Conservation (phyloP, 2,329 filamentous ascomycete genomes). For the Penicillium sp. region DNA sequence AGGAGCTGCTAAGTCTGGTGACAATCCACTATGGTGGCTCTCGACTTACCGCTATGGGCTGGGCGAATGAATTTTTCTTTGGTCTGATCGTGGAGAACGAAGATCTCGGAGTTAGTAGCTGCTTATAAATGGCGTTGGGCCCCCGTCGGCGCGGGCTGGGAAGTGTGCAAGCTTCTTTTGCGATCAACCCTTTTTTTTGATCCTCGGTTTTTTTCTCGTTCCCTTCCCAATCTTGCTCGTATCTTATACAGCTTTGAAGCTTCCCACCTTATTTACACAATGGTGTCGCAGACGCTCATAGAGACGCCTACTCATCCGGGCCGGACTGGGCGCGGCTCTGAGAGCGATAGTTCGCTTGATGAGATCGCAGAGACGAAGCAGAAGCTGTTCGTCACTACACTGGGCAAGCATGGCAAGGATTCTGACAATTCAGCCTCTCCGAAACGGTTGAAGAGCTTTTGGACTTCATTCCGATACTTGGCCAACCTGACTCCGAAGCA, state of each 20-base stretch:
- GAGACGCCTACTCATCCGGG: conserved; percentile 20
- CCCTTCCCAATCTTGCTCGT: neutral
- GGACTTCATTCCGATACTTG: conserved; percentile 53
- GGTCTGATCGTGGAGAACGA: conserved; percentile 15
- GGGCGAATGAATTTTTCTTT: conserved; percentile 9
- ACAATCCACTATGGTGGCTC: conserved; percentile 23
- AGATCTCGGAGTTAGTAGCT: conserved; percentile 5
- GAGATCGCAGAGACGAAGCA: conserved; percentile 27
- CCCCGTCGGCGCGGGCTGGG: conserved; percentile 8
- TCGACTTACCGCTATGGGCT: conserved; percentile 11
- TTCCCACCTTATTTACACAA: conserved; percentile 1
- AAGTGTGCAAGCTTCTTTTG: neutral
- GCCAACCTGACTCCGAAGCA: conserved; percentile 51
- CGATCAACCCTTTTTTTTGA: neutral
- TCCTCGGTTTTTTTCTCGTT: neutral
- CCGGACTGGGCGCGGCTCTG: conserved; percentile 20
- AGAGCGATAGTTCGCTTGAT: conserved; percentile 26
- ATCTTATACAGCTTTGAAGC: conserved; percentile 5
- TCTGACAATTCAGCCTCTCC: conserved; percentile 49
- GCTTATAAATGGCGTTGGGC: conserved; percentile 24
- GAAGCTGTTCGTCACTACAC: conserved; percentile 17
- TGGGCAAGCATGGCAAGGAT: conserved; percentile 25
- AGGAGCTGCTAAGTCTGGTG: conserved; percentile 24
- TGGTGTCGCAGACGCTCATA: conserved; percentile 21
- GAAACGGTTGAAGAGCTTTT: conserved; percentile 53